These are phyloP conservation scores for Pseudogymnoascus pannorum DNA, from an alignment of 2,329 filamentous ascomycete species.

Conservation along the genomic window DNA sequence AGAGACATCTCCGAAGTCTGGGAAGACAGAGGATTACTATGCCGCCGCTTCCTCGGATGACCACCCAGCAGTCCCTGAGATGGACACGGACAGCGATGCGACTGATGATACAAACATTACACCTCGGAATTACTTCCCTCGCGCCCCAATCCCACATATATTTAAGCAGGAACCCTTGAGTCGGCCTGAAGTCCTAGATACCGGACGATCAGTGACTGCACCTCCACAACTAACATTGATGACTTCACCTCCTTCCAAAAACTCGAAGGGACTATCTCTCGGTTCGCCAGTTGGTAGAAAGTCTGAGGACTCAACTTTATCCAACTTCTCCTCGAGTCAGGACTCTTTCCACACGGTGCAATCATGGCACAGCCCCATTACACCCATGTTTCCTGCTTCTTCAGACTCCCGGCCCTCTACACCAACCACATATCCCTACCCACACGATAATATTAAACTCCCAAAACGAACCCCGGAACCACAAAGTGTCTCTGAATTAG, in stretches of 20 bases:
- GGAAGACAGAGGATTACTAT: neutral
- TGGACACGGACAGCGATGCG: constrained; percentile 19
- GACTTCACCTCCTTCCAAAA: constrained; percentile 35
- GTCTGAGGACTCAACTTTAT: constrained; percentile 9
- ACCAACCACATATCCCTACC: constrained; percentile 35
- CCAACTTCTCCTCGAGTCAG: constrained; percentile 38
- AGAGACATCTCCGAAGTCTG: neutral
- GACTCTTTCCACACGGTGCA: constrained; percentile 50
- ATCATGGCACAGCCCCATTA: constrained; percentile 43
- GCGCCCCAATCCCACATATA: constrained; percentile 24
- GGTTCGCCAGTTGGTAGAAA: neutral
- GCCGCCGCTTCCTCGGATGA: neutral
- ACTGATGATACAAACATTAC: constrained; percentile 24
- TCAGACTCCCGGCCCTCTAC: constrained; percentile 59
- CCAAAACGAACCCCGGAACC: constrained; percentile 28
- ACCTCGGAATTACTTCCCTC: constrained; percentile 22
- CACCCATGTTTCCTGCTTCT: constrained; percentile 39
- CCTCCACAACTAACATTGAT: constrained; percentile 37
- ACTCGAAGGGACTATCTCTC: constrained; percentile 15
- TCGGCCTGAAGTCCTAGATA: constrained; percentile 26
- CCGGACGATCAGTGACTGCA: constrained; percentile 32
- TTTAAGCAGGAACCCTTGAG: constrained; percentile 22
- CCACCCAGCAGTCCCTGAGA: neutral
- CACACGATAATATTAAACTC: constrained; percentile 35
- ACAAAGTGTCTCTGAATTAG: constrained; percentile 30